Percentiles rank a stretch among this genome's conserved stretches.
Conservation (phyloP, 106 monocot genomes). For the Vanilla planifolia region DNA sequence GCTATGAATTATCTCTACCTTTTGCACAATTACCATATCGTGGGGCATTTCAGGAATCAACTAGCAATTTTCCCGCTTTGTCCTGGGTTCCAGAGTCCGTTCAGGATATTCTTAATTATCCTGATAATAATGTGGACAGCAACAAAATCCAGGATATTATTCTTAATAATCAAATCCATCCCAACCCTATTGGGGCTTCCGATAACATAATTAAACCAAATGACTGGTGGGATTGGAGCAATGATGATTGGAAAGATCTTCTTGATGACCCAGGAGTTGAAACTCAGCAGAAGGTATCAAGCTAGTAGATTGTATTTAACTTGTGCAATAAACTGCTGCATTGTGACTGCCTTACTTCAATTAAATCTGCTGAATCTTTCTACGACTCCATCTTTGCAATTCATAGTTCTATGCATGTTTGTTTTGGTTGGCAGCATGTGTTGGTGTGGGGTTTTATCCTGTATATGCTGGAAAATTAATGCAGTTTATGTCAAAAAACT, state of each 20-base stretch:
- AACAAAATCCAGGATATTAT: slow-evolving; percentile 3
- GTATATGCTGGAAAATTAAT: too few relatives aligned
- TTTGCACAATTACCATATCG: slow-evolving; percentile 16
- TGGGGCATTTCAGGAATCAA: slow-evolving; percentile 24
- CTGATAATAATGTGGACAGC: slow-evolving; percentile 16
- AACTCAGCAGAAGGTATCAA: slow-evolving; percentile 31
- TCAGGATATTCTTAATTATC: slow-evolving; percentile 10
- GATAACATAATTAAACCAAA: slow-evolving; percentile 28
- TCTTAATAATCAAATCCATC: slow-evolving; percentile 9
- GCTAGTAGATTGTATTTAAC: not conserved
- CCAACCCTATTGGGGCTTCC: slow-evolving; percentile 11
- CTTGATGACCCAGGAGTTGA: slow-evolving; percentile 25
- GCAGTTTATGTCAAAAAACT: not conserved
- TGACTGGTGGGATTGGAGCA: slow-evolving; percentile 34
- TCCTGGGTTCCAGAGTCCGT: slow-evolving; percentile 19
- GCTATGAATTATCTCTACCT: slow-evolving; percentile 9
- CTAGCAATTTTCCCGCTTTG: slow-evolving; percentile 15
- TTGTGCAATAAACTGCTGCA: slow-evolving; percentile 3
- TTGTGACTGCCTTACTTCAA: not conserved
- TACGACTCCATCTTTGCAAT: not conserved
- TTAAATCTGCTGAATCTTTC: not conserved
- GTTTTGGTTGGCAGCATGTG: not conserved
- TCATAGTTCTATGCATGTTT: not conserved
- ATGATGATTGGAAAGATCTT: slow-evolving; percentile 42
- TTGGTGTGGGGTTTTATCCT: not conserved